A percentile compares a stretch with the other conserved stretches of the same genome.
Conservation (phyloP, 164 flowering plant species). For the Dillenia turbinata region DNA sequence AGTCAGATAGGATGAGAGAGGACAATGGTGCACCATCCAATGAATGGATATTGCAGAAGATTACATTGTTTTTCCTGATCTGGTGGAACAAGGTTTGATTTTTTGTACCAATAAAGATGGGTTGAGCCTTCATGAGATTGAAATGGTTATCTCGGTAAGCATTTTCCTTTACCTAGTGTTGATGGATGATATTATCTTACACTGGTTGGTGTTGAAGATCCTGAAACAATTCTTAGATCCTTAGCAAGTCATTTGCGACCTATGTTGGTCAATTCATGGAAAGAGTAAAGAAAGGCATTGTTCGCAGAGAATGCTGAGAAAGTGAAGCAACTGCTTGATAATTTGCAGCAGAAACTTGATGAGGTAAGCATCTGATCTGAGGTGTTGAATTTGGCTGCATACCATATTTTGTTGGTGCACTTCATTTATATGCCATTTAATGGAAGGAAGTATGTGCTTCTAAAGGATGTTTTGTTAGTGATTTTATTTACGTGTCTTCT, state of each 20-base stretch:
- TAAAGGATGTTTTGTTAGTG: neutral
- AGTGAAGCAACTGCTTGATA: slow-evolving; percentile 59
- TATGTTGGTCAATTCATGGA: slow-evolving; percentile 65
- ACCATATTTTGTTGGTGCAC: neutral
- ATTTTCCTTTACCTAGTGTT: neutral
- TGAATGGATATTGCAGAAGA: slow-evolving; percentile 71
- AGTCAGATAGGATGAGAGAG: slow-evolving; percentile 34
- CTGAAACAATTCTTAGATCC: slow-evolving; percentile 43
- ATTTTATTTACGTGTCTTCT: neutral
- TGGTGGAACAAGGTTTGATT: slow-evolving; percentile 72
- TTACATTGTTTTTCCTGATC: slow-evolving; percentile 57
- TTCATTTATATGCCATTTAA: neutral
- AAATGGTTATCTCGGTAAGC: too few species aligned
- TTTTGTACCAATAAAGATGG: slow-evolving; percentile 2
- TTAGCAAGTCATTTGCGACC: slow-evolving; percentile 77
- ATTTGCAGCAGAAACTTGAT: slow-evolving; percentile 76
- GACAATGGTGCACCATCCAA: slow-evolving; percentile 52
- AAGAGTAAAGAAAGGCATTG: slow-evolving; percentile 66
- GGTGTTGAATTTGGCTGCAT: neutral
- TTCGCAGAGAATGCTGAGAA: slow-evolving; percentile 75
- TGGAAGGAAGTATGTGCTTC: neutral
- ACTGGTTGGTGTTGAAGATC: slow-evolving; percentile 58
- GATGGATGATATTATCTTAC: neutral
- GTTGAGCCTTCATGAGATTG: too few species aligned
- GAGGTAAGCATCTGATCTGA: slow-evolving; percentile 48